phyloP scores from a whole-genome alignment of 176 grass and related monocot species.

The Cenchrus purpureus region DNA sequence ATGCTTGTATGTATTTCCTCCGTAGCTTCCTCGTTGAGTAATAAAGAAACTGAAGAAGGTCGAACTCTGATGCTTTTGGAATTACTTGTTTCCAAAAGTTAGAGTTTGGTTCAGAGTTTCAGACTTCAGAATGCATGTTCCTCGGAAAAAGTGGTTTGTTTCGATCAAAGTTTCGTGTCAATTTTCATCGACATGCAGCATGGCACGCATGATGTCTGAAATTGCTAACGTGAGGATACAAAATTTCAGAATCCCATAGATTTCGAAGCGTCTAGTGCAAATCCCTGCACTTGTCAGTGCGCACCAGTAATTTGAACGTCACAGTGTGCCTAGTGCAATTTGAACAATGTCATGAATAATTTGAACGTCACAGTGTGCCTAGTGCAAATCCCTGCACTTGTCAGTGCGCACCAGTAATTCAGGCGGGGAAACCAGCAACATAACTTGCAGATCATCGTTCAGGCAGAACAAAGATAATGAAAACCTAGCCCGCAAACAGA shows the following conservation, averaged over 20 bases:
- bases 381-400: neutral
- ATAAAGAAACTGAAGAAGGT: slow-evolving; percentile 3
- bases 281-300: neutral
- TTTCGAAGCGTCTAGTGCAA: neutral
- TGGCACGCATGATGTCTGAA: neutral
- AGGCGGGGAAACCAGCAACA: neutral
- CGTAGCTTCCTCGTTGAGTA: neutral
- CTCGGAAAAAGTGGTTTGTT: neutral
- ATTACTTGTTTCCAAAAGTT: neutral
- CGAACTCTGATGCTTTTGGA: neutral
- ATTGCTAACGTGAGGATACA: neutral
- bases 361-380: neutral
- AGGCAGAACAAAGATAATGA: neutral
- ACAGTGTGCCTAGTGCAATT: too few relatives aligned
- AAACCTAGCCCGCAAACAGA: neutral
- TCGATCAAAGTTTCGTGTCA: neutral
- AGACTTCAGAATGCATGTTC: neutral
- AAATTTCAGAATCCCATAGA: neutral
- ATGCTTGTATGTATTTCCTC: neutral
- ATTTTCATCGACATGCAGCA: neutral
- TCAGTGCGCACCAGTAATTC: neutral
- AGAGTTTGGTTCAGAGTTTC: neutral
- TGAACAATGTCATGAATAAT: neutral
- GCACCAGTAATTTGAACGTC: too few relatives aligned
- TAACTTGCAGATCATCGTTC: neutral